Conservation (phyloP, 768 basidiomycete species). For the Candolleomyces eurysporus region DNA sequence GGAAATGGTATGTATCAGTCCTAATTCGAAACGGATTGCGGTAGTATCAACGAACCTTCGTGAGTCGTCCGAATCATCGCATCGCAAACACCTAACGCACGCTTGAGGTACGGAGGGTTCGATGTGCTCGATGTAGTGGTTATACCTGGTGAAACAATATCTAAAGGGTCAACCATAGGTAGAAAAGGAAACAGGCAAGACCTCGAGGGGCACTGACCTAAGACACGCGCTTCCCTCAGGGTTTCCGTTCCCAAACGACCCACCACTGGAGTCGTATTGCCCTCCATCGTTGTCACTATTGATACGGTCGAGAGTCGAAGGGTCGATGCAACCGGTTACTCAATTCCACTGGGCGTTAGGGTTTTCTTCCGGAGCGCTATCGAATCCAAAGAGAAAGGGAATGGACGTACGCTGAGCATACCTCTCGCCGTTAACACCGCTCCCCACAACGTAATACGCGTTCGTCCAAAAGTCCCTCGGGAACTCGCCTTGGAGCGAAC, state of each 20-base stretch:
- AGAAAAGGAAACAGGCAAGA: not conserved
- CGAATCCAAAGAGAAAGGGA: not conserved
- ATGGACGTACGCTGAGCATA: slow-evolving; percentile 43
- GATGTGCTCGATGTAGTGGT: slow-evolving; percentile 58
- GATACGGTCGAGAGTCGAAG: slow-evolving; percentile 39
- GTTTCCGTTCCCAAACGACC: slow-evolving; percentile 47
- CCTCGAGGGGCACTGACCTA: slow-evolving; percentile 32
- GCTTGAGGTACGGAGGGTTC: slow-evolving; percentile 51
- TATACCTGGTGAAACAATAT: slow-evolving; percentile 32
- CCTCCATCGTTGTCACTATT: slow-evolving; percentile 50
- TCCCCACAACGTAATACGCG: slow-evolving; percentile 44
- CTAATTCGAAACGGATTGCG: no score
- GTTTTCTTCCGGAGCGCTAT: not conserved
- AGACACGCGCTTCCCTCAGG: slow-evolving; percentile 49
- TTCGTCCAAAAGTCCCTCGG: slow-evolving; percentile 49
- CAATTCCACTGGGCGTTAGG: not conserved
- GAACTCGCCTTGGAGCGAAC: slow-evolving; percentile 40
- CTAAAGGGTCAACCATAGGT: slow-evolving; percentile 8
- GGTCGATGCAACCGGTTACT: slow-evolving; percentile 60
- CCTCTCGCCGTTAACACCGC: slow-evolving; percentile 36
- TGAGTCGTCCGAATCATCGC: slow-evolving; percentile 50
- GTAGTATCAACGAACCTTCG: slow-evolving; percentile 31
- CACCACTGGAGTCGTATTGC: slow-evolving; percentile 60
- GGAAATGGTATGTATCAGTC: not conserved
- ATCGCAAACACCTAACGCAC: slow-evolving; percentile 61